phyloP scores from a whole-genome alignment of 2,329 filamentous ascomycete species.

The Tolypocladium tundrense region DNA sequence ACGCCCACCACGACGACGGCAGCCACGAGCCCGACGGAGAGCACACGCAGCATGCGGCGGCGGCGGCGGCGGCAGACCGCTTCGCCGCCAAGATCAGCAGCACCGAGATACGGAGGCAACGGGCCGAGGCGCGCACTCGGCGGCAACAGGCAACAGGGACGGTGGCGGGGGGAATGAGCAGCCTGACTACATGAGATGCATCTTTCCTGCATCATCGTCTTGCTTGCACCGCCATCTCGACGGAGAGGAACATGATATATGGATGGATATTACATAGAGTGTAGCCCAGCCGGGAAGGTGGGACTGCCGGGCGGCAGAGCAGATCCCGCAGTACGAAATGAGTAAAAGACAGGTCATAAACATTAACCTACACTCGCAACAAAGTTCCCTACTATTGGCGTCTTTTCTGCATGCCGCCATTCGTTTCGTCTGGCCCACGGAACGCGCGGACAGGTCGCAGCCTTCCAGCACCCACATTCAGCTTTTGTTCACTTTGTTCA shows the following conservation, averaged over 20 bases:
- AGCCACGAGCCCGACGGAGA: constrained; percentile 25
- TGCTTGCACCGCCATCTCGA: neutral
- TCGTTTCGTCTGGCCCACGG: no score
- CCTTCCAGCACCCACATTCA: no score
- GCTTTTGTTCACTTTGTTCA: no score
- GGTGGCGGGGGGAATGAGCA: neutral
- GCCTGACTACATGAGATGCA: neutral
- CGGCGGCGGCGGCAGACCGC: constrained; percentile 29
- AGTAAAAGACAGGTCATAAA: no score
- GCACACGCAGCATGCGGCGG: constrained; percentile 9
- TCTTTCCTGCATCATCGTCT: neutral
- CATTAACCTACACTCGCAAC: no score
- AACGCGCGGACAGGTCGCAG: no score
- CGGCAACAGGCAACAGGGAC: neutral
- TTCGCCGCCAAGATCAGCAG: constrained; percentile 87
- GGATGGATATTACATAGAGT: neutral
- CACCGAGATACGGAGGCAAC: constrained; percentile 61
- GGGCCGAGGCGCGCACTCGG: constrained; percentile 20
- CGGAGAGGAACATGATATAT: neutral
- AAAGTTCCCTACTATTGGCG: no score
- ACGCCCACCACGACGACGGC: constrained; percentile 40
- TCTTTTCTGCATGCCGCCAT: no score
- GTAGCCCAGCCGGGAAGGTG: neutral
- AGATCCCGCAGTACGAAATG: no score
- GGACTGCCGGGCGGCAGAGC: no score